These are phyloP conservation scores for Candida corydali DNA, from an alignment of 805 yeast genomes.

Conservation along the genomic window DNA sequence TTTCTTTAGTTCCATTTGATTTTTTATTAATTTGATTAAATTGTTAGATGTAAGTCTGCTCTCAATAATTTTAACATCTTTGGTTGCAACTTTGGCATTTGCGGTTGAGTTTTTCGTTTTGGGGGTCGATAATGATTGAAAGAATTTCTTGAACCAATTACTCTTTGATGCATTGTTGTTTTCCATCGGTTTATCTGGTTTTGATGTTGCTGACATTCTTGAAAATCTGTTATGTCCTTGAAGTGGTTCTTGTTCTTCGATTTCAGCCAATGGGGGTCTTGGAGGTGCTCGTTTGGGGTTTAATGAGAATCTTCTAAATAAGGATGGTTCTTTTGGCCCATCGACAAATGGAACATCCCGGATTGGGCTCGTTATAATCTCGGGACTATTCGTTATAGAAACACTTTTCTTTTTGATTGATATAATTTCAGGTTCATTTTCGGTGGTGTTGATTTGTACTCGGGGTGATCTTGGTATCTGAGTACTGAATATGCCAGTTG, in stretches of 20 bases:
- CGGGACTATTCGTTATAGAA: not conserved
- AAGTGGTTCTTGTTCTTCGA: not conserved
- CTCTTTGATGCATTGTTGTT: constrained; percentile 12
- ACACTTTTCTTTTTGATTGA: not conserved
- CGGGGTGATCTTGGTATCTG: constrained; percentile 6
- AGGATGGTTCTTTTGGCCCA: constrained; percentile 10
- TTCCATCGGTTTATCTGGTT: not conserved
- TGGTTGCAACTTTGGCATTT: constrained; percentile 6
- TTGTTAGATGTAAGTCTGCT: constrained; percentile 26
- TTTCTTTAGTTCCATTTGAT: constrained; percentile 41
- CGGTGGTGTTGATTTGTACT: constrained; percentile 1
- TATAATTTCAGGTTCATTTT: not conserved
- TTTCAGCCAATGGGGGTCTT: constrained; percentile 20
- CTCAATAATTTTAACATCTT: constrained; percentile 30
- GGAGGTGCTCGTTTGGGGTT: constrained; percentile 40
- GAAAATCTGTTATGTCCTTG: constrained; percentile 29
- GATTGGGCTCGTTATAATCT: not conserved
- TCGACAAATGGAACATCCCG: constrained; percentile 2
- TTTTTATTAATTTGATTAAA: constrained; percentile 31
- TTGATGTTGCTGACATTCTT: constrained; percentile 21
- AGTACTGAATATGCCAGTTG: constrained; percentile 30
- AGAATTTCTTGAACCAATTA: constrained; percentile 38
- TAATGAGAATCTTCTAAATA: constrained; percentile 26
- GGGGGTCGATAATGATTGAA: constrained; percentile 20
- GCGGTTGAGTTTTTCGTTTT: not conserved